Evolutionary conservation across 768 basidiomycete genomes (phyloP), one percentile per base, ranked within the genome.

Genomic region (Chalciporus sphaerocephalus): DNA sequence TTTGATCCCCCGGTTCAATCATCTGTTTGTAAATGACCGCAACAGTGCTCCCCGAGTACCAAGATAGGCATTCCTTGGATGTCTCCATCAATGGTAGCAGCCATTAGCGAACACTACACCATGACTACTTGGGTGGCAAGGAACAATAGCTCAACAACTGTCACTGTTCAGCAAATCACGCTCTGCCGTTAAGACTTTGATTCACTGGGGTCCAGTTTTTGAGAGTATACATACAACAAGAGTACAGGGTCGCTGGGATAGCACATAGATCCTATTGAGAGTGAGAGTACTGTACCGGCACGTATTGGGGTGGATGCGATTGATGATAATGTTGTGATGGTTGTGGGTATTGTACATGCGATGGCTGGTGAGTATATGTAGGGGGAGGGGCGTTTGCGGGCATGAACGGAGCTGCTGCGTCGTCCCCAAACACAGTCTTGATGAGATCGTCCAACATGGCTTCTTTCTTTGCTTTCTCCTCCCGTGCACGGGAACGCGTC

Each of bases 401-500:
- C 12, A 58, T 18, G 17, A 60, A 46, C 15, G 53, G 50, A 2
- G 40, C 39, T 18, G 55, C 51, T 17, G 53, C 62, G 38, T 66
- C 63, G 15, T 66, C 65, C 12, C 80, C 80, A 61, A 82, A 82
- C 39, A 65, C 59, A 3, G 54, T 61, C 39, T 71, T 64, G 48
- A 83, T 60, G 12, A 82, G 57, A 30, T 71, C 69, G 54, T 87
- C 80, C 38, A 88, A 54, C 48, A 75, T 71, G n/a, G 53, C 63
- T 39, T 88, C 85, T 55, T 87, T 88, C 44, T 74, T 73, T 40
- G 79, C 67, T 46, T 70, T 73, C 64, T 81, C 78, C 44, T 64
- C 69, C 51, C 71, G 70, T 42, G 73, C 59, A 51, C 88, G 82
- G 4, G 67, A 62, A 47, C 75, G 74, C 7, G 76, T 64, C 13